Base-by-base conservation (phyloP, 768 basidiomycete species). In the Strobilomyces dryophilus region DNA sequence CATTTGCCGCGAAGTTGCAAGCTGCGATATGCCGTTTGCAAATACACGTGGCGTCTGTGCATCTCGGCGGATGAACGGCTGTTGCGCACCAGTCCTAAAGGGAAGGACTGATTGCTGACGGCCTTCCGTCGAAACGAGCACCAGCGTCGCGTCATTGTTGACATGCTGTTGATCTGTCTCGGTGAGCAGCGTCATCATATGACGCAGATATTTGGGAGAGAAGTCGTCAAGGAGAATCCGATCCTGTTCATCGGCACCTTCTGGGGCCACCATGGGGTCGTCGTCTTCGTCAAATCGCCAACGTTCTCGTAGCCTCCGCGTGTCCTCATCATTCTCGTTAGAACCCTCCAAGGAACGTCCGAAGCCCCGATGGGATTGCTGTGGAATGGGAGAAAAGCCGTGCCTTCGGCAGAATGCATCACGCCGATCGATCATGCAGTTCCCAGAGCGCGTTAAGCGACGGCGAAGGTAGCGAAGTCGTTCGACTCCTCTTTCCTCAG, bases 391-490 rank as follows among this genome's bases (percentile, higher is more conserved):
- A 46, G 49, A 51, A 27, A 69, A 60, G 20, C 64, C 70, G 18
- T 60, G 60, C 32, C 54, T 56, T 47, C 61, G 60, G 35, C 59
- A 58, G 51, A 65, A 61, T 14, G 70, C 59, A 52, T 73, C 68
- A 14, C 85, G 81, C 45, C 95, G 80, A 71, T 97, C 93, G 17
- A 95, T 60, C 56, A 83, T 74, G 14, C 85, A 66, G 27, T 90
- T 81, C 4, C 95, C 95, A 32, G 89, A 90, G 50, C 95, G 89
- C 1, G 93, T 93, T 52, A 79, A 69, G 9, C 95, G 87, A 45
- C 87, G 62, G 55, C 95, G 88, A 51, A 92, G 64, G 39, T 61
- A 65, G 14, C 62, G 66, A 9, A 65, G 45, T 43, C 37, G 68
- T 61, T 54, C 66, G 26, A 34, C 44, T 47, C 18, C 68, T 54